Percentiles rank a stretch among this genome's conserved stretches.
Evolutionary conservation across 2,329 filamentous ascomycete genomes (phyloP).

Genomic region (Trichoderma semiorbis): DNA sequence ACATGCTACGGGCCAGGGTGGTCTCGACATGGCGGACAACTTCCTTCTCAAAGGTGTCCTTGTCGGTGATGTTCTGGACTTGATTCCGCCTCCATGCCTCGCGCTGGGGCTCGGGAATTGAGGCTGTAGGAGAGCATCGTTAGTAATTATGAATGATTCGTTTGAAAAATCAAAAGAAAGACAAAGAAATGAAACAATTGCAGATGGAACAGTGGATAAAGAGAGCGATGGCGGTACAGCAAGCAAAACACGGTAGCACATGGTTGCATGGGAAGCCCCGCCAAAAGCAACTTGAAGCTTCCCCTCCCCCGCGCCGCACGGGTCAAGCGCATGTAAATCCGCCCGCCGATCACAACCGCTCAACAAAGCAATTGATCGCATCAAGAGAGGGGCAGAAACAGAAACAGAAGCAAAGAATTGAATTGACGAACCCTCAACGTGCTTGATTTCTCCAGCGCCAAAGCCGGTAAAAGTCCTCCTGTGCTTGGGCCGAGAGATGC

Average conservation of each 20-base stretch:
- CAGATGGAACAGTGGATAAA: neutral
- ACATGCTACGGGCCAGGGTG: conserved; percentile 89
- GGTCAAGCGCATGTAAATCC: neutral
- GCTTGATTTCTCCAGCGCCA: conserved; percentile 86
- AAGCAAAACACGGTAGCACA: neutral
- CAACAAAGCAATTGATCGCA: neutral
- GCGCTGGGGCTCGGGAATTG: conserved; percentile 84
- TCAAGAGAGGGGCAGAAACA: neutral
- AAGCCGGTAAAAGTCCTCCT: conserved; percentile 96
- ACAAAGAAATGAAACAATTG: too few relatives aligned
- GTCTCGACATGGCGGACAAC: conserved; percentile 95
- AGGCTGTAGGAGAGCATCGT: conserved; percentile 43
- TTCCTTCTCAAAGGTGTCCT: conserved; percentile 83
- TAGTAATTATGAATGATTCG: neutral
- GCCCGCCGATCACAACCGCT: neutral
- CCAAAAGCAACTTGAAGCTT: conserved; percentile 9
- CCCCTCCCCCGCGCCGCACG: conserved; percentile 10
- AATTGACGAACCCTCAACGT: conserved; percentile 68
- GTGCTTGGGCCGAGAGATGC: conserved; percentile 87
- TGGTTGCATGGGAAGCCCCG: conserved; percentile 18
- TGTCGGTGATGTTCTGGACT: conserved; percentile 66
- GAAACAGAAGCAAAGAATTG: neutral
- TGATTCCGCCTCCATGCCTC: conserved; percentile 69
- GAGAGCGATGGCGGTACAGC: neutral
- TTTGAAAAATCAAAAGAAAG: neutral